Evolutionary conservation across 805 yeast species (phyloP).

Genomic region (Nakazawaea pomicola): DNA sequence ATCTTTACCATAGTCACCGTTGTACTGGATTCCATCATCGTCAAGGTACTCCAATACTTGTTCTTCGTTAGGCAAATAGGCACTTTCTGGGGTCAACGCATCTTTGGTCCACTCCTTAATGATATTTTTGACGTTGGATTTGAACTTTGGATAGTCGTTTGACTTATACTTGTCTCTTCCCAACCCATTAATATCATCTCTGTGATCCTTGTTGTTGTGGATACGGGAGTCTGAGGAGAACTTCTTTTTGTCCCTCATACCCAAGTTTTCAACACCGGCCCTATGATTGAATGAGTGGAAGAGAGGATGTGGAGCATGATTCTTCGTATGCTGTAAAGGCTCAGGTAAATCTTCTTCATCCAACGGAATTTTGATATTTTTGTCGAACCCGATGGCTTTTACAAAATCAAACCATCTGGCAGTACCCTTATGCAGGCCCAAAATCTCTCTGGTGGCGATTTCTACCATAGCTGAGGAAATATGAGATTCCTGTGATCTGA

Average conservation of each 20-base stretch:
- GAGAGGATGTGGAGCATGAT: conserved; percentile 7
- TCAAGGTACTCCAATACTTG: conserved; percentile 54
- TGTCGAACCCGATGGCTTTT: conserved; percentile 19
- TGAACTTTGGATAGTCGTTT: conserved; percentile 39
- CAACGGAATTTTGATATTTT: conserved; percentile 18
- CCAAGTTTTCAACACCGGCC: conserved; percentile 83
- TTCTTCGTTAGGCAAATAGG: conserved; percentile 52
- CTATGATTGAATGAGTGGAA: conserved; percentile 70
- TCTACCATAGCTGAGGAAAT: conserved; percentile 68
- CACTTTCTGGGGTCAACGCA: conserved; percentile 30
- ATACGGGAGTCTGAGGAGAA: conserved; percentile 81
- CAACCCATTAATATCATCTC: conserved; percentile 68
- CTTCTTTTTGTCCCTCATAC: conserved; percentile 78
- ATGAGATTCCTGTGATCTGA: conserved; percentile 26
- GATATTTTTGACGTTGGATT: conserved; percentile 49
- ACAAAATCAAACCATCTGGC: conserved; percentile 34
- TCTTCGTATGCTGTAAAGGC: conserved; percentile 16
- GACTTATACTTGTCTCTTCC: conserved; percentile 65
- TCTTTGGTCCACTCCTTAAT: conserved; percentile 51
- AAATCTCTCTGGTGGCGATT: conserved; percentile 63
- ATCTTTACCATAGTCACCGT: conserved; percentile 20
- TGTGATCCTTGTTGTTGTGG: conserved; percentile 58
- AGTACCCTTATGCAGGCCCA: conserved; percentile 45
- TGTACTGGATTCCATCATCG: conserved; percentile 29
- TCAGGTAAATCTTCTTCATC: conserved; percentile 15